Evolutionary conservation across 106 monocot species (phyloP), one percentile per base, ranked within the genome.

Genomic region (Narthecium ossifragum): DNA sequence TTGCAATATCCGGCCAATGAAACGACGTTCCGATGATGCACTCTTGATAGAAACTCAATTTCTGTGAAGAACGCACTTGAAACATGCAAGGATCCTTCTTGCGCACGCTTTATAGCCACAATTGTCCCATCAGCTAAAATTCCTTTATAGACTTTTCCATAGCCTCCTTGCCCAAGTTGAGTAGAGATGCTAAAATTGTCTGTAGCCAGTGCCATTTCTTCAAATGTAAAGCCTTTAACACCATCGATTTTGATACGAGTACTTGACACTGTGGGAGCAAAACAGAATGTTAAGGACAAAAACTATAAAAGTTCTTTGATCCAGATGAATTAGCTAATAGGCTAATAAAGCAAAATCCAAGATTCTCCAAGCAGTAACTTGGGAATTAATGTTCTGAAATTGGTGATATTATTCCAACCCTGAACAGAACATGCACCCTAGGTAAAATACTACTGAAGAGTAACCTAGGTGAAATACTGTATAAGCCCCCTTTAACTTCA

Each of bases 51-150:
- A 29, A 85, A 58, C 66, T 78, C 78, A 41, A 89, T 89, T 62
- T 89, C 89, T 27, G 80, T 89, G 26, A 26, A 72, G 55, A 89
- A 89, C 72, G 84, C 89, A 48, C 75, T 85, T 57, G 89, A 84
- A 43, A 84, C 89, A 41, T 89, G 89, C 8, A 85, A 47, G 2
- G 89, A 89, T 52, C 63, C 80, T 56, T 65, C 65, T 39, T 85
- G 78, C 26, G 85, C 80, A 58, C 89, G 84, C 47, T 89, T 89
- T 48, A 89, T 78, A 13, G 89, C 89, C 6, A 89, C 84, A 57
- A 62, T 15, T 36, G 65, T 75, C 30, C 89, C 84, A 75, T 89
- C 81, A 37, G 61, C 73, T 67, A 90, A 57, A 70, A 64, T 55
- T 5, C 90, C 90, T 70, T 67, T 75, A 55, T 85, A 90, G 22